Evolutionary conservation across 2,329 filamentous ascomycete species (phyloP), one percentile per base, ranked within the genome.

Genomic region (Botrytis galanthina): DNA sequence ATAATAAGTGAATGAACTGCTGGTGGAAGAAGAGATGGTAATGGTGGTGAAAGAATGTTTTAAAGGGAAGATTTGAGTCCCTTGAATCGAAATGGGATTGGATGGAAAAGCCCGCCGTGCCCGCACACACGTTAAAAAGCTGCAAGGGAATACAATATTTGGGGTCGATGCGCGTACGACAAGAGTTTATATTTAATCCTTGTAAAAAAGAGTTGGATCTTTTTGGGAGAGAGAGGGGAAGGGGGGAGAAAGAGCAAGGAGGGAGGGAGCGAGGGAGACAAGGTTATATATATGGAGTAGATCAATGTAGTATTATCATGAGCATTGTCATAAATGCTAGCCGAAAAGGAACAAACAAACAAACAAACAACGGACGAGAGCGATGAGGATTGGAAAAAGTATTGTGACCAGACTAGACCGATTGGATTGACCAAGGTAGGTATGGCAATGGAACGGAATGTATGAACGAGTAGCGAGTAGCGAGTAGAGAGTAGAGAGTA

Each of bases 131-230:
- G 37, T 63, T 26, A 29, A 20, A 63, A 29, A 63, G 37, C 61
- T 63, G 61, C 61, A 63, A 63, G 61, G 37, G 61, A 63, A n/a
- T 63, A 18, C 37, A 42, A 63, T 63, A 57, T 63, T 63, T 63
- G 61, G 61, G 61, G 61, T 63, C 61, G 61, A 63, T 63, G 61
- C 61, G 61, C 61, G 37, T 63, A 42, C 61, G 37, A 63, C 61
- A 18, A 63, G 61, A 63, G 61, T 63, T 63, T 63, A 63, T 42
- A 39, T 44, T 42, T 29, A 29, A 63, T 42, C 37, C 37, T 29
- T 20, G 61, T n/a, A 57, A 62, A 14, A 44, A 39, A 63, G 16
- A 44, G 26, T 63, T 63, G 61, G 26, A 22, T 20, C 35, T 62
- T 61, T 26, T 61, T 26, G 1, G 6, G 12, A 26, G 32, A 2